phyloP scores from a whole-genome alignment of 2,329 filamentous ascomycete species.

The Ilyonectria robusta region DNA sequence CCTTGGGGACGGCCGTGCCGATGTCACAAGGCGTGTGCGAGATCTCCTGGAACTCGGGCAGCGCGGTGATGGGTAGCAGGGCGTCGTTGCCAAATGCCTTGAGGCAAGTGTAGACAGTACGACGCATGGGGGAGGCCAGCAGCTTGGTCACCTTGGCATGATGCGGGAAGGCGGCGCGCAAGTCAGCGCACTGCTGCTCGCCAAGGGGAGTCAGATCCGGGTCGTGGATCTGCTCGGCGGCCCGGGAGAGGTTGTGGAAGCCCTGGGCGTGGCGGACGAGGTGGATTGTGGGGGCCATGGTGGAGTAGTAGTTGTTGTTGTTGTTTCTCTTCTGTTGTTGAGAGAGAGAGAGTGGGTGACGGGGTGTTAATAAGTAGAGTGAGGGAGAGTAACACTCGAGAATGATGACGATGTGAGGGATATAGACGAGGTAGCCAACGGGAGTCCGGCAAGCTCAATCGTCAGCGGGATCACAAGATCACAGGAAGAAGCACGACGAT shows the following conservation, averaged over 20 bases:
- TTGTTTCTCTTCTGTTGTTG: not conserved
- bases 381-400: conserved; percentile 7
- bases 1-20: conserved; percentile 69
- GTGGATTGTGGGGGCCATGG: conserved; percentile 71
- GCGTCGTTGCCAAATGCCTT: conserved; percentile 73
- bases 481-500: not conserved
- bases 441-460: not conserved
- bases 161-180: conserved; percentile 74
- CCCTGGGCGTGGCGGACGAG: conserved; percentile 83
- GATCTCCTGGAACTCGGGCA: conserved; percentile 86
- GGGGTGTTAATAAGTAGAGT: conserved; percentile 1
- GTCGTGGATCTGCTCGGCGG: conserved; percentile 82
- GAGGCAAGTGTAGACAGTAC: conserved; percentile 85
- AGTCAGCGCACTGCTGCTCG: conserved; percentile 77
- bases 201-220: conserved; percentile 84
- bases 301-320: conserved; percentile 11
- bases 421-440: not conserved
- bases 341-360: not conserved
- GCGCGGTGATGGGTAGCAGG: conserved; percentile 68
- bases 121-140: conserved; percentile 83
- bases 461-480: not conserved
- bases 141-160: conserved; percentile 78
- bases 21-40: conserved; percentile 82
- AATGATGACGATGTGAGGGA: not conserved
- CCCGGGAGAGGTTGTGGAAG: conserved; percentile 81